Evolutionary conservation across 192 early-diverging fungal genomes (phyloP).

Genomic region (Coemansia sp.): DNA sequence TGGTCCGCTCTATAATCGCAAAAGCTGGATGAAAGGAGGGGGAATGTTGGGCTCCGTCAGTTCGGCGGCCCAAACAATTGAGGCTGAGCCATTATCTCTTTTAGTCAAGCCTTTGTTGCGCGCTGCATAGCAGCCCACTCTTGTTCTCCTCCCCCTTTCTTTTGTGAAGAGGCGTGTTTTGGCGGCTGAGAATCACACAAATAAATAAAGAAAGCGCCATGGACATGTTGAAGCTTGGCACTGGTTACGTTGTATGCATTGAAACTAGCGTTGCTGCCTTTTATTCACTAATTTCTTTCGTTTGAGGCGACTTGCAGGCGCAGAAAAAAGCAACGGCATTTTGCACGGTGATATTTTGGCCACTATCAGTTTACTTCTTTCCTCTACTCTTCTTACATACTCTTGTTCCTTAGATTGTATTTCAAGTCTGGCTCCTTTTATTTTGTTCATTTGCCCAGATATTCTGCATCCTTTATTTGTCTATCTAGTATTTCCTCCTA

Average conservation of each 20-base stretch:
- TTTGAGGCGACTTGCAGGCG: slow-evolving; percentile 10
- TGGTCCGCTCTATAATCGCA: slow-evolving; percentile 1
- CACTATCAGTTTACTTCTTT: slow-evolving; percentile 3
- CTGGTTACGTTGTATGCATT: slow-evolving; percentile 7
- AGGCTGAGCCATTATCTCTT: slow-evolving; percentile 12
- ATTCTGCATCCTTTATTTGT: slow-evolving; percentile 10
- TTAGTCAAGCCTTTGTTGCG: slow-evolving; percentile 9
- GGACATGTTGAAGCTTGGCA: background rate
- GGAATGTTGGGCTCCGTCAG: slow-evolving; percentile 8
- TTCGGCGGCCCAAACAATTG: background rate
- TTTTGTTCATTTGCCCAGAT: slow-evolving; percentile 9
- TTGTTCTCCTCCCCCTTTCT: background rate
- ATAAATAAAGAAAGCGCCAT: slow-evolving; percentile 4
- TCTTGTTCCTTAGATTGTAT: slow-evolving; percentile 12
- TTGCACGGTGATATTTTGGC: slow-evolving; percentile 13
- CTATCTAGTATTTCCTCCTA: slow-evolving; percentile 7
- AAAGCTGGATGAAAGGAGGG: background rate
- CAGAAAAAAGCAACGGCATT: background rate
- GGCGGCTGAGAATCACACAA: slow-evolving; percentile 9
- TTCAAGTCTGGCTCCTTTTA: slow-evolving; percentile 3
- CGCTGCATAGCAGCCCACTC: slow-evolving; percentile 1
- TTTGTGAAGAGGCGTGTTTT: slow-evolving; percentile 10
- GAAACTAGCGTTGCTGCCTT: background rate
- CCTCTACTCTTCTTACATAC: slow-evolving; percentile 12
- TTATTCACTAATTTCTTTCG: slow-evolving; percentile 4